Evolutionary conservation across 1,284 basidiomycete genomes (phyloP).

Genomic region (Leccinum pachyderme): DNA sequence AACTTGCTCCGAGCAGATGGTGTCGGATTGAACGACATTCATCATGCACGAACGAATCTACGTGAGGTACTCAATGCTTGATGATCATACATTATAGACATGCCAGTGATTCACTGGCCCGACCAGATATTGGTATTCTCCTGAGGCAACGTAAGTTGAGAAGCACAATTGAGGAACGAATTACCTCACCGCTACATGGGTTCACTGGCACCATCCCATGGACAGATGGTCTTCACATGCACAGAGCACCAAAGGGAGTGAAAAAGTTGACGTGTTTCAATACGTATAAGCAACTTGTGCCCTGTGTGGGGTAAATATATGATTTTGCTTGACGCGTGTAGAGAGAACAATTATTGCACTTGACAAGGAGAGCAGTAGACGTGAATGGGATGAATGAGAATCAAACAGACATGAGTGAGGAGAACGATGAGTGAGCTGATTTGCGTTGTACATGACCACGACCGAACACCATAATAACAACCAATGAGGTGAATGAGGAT

Average conservation of each 20-base stretch:
- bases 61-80: conserved; percentile 13
- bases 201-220: background rate
- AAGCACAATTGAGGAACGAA: background rate
- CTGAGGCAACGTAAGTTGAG: conserved; percentile 2
- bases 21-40: conserved; percentile 9
- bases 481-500: conserved; percentile 26
- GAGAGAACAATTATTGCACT: conserved; percentile 32
- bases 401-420: conserved; percentile 31
- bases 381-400: conserved; percentile 20
- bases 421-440: conserved; percentile 31
- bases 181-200: conserved; percentile 17
- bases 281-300: conserved; percentile 16
- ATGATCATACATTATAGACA: background rate
- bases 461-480: conserved; percentile 39
- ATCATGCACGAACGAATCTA: conserved; percentile 14
- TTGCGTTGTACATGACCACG: conserved; percentile 39
- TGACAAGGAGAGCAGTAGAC: conserved; percentile 22
- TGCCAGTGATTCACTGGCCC: background rate
- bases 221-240: background rate
- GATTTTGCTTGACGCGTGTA: conserved; percentile 31
- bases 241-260: conserved; percentile 11
- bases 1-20: conserved; percentile 5
- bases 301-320: conserved; percentile 30
- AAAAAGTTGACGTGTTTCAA: conserved; percentile 22
- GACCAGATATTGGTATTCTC: background rate